Evolutionary conservation across 1,284 basidiomycete species (phyloP).

Genomic region (Waitea zeae): DNA sequence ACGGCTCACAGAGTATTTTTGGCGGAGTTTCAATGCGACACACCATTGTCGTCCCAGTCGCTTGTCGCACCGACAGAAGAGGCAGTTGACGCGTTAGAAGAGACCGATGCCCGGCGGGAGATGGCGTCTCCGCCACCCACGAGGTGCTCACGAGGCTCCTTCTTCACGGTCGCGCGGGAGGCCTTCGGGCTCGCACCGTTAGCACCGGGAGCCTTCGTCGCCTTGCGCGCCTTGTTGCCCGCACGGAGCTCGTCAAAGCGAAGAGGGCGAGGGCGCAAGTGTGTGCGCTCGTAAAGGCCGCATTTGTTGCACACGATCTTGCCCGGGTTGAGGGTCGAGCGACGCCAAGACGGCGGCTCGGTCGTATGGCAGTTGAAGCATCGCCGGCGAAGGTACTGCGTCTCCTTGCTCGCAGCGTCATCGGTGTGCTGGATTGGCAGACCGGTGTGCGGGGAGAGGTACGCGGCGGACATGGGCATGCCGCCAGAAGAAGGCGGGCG

Average conservation of each 20-base stretch:
- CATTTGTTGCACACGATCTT: constrained; percentile 87
- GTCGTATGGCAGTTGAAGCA: constrained; percentile 83
- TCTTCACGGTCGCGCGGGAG: constrained; percentile 34
- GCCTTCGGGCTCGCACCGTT: constrained; percentile 19
- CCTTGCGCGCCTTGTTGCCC: constrained; percentile 62
- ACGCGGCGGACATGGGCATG: constrained; percentile 14
- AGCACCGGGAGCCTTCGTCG: constrained; percentile 19
- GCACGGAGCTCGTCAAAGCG: constrained; percentile 73
- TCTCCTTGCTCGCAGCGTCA: constrained; percentile 74
- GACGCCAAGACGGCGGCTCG: constrained; percentile 71
- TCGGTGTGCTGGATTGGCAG: constrained; percentile 71
- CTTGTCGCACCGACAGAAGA: constrained; percentile 34
- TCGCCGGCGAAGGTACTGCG: constrained; percentile 65
- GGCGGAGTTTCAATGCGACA: constrained; percentile 15
- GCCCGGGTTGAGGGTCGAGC: constrained; percentile 69
- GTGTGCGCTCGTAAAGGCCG: constrained; percentile 72
- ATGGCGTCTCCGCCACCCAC: constrained; percentile 19
- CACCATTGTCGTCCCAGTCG: constrained; percentile 64
- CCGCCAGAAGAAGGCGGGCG: constrained; percentile 15
- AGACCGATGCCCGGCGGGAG: constrained; percentile 40
- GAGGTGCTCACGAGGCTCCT: constrained; percentile 36
- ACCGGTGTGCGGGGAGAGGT: constrained; percentile 32
- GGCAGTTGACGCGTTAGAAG: too few species aligned
- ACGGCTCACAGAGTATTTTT: too few species aligned
- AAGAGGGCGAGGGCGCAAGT: constrained; percentile 59